Conservation (phyloP, 176 grass and related monocot species). For the Tillandsia leiboldiana region DNA sequence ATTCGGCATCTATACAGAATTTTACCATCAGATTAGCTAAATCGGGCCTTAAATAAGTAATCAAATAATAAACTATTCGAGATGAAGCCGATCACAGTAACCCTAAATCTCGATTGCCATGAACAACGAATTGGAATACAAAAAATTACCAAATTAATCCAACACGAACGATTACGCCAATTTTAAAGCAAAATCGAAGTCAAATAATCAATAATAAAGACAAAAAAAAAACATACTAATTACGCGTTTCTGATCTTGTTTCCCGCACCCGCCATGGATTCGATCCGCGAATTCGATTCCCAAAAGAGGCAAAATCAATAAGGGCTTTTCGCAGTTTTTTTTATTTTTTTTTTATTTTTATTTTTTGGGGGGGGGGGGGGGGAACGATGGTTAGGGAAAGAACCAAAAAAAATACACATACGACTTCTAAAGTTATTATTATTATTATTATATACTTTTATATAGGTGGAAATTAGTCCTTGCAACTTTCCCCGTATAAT, state of each 20-base stretch:
- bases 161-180: too few species aligned
- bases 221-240: constrained; percentile 20
- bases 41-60: constrained; percentile 13
- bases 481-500: too few species aligned
- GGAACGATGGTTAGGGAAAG: not conserved
- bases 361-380: not conserved
- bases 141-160: too few species aligned
- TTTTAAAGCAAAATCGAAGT: too few species aligned
- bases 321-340: not conserved
- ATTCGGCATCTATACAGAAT: too few species aligned
- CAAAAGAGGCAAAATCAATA: constrained; percentile 1
- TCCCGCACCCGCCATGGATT: constrained; percentile 28
- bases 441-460: too few species aligned
- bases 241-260: constrained; percentile 49
- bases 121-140: too few species aligned
- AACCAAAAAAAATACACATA: not conserved
- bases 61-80: not conserved
- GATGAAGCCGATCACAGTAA: not conserved
- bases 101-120: not conserved
- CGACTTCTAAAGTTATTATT: not conserved
- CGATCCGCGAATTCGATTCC: constrained; percentile 1
- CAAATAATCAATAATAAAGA: not conserved
- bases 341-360: not conserved
- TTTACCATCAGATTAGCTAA: constrained; percentile 11
- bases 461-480: too few species aligned